Base-by-base conservation (phyloP, 495 filamentous ascomycete species). In the Trichoderma virens region DNA sequence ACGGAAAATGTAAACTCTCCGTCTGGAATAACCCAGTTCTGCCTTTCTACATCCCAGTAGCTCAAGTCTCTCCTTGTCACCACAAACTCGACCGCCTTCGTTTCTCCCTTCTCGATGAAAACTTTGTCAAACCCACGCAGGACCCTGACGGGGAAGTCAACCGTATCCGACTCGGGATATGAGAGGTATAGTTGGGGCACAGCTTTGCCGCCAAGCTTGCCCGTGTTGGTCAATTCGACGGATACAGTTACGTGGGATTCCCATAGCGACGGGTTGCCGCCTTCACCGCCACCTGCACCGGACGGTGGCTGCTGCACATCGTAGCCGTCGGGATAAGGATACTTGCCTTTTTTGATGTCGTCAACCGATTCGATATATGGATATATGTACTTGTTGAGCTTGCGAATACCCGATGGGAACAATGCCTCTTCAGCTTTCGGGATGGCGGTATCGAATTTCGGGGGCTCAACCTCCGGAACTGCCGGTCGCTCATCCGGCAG, bases 231-330 rank as follows among this genome's bases (percentile, higher is more conserved):
- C 20, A 98, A 68, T 5, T 85, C 79, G 4, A 90, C 83, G 0
- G 80, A 75, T 0, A 95, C 79, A 3, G 72, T 71, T 3, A 86
- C 83, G 64, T 91, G 83, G 7, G 79, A 77, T 47, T 89, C 85
- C 80, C 86, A 97, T 27, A 96, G 82, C 39, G 86, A 85, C 0
- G 93, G 93, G 68, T 98, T 96, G 1, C 93, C 93, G 38, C 93
- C 90, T 64, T 89, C 82, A 32, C 85, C 89, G 62, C 93, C 91
- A 63, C 92, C 90, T 5, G 92, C 90, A 3, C 79, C 78, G 23
- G 88, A 93, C 16, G 75, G 81, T 0, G 75, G 70, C 54, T 82
- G 79, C 20, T 73, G 73, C 14, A 76, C 74, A 41, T 82, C 71
- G 72, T 93, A 95, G 3, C 88, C 91, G 0, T 83, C 76, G 0